phyloP scores from a whole-genome alignment of 805 yeast genomes.

The Candida corydali region DNA sequence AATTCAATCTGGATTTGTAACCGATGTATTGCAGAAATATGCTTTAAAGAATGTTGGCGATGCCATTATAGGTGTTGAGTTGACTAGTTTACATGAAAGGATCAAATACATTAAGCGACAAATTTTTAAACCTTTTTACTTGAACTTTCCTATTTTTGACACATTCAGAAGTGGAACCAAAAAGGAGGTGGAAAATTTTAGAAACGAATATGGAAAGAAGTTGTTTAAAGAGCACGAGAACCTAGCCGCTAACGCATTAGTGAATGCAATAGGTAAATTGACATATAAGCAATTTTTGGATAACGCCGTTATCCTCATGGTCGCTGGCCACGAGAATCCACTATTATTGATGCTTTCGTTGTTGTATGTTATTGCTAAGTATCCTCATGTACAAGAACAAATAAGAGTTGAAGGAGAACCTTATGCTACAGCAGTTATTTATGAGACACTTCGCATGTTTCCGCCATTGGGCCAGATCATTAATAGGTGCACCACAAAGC shows the following conservation, averaged over 20 bases:
- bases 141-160: slow-evolving; percentile 56
- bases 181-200: slow-evolving; percentile 38
- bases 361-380: slow-evolving; percentile 44
- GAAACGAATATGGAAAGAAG: slow-evolving; percentile 26
- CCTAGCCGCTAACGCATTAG: slow-evolving; percentile 39
- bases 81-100: slow-evolving; percentile 38
- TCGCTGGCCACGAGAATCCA: slow-evolving; percentile 67
- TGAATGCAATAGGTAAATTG: slow-evolving; percentile 35
- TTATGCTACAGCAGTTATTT: slow-evolving; percentile 31
- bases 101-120: slow-evolving; percentile 45
- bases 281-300: slow-evolving; percentile 47
- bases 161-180: slow-evolving; percentile 40
- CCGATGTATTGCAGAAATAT: slow-evolving; percentile 34
- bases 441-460: slow-evolving; percentile 45
- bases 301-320: slow-evolving; percentile 50
- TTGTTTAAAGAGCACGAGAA: slow-evolving; percentile 23
- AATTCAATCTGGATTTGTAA: slow-evolving; percentile 11
- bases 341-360: slow-evolving; percentile 47
- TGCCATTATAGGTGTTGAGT: slow-evolving; percentile 47
- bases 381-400: slow-evolving; percentile 27
- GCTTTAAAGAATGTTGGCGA: slow-evolving; percentile 48
- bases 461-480: slow-evolving; percentile 59
- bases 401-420: slow-evolving; percentile 17
- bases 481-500: slow-evolving; percentile 42
- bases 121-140: slow-evolving; percentile 50